A percentile compares a stretch with the other conserved stretches of the same genome.
phyloP scores from a whole-genome alignment of 495 filamentous ascomycete species.

The Tricharina praecox region DNA sequence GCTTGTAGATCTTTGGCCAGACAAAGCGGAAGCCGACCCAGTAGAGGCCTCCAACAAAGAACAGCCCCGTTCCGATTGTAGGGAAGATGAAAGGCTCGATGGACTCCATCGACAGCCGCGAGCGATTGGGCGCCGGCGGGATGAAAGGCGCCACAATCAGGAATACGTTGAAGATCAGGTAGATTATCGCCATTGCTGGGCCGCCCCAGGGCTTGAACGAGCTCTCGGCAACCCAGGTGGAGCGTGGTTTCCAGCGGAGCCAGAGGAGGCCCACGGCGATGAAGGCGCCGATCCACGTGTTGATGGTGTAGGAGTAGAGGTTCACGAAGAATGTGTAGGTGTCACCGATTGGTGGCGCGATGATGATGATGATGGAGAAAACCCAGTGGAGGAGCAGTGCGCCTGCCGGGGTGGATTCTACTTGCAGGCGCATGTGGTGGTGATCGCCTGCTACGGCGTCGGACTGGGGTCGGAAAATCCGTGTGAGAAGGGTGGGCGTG shows the following conservation, averaged over 20 bases:
- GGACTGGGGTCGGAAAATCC: slow-evolving; percentile 10
- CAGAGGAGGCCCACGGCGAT: slow-evolving; percentile 15
- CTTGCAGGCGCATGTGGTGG: not conserved
- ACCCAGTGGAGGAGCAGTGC: slow-evolving; percentile 33
- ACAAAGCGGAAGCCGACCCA: slow-evolving; percentile 16
- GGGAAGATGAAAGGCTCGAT: slow-evolving; percentile 11
- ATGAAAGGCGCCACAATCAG: slow-evolving; percentile 13
- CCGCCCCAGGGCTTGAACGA: slow-evolving; percentile 12
- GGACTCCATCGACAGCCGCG: not conserved
- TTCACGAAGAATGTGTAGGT: slow-evolving; percentile 11
- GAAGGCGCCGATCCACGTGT: slow-evolving; percentile 20
- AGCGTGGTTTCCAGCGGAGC: slow-evolving; percentile 9
- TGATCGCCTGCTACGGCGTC: slow-evolving; percentile 9
- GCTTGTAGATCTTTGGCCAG: slow-evolving; percentile 11
- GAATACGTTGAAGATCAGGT: slow-evolving; percentile 12
- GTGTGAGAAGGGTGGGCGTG: slow-evolving; percentile 27
- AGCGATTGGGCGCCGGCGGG: not conserved
- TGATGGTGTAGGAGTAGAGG: slow-evolving; percentile 18
- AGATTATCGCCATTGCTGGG: slow-evolving; percentile 16
- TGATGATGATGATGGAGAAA: slow-evolving; percentile 29
- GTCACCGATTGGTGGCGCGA: slow-evolving; percentile 10
- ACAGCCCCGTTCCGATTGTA: slow-evolving; percentile 6
- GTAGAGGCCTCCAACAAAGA: slow-evolving; percentile 14
- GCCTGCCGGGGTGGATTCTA: slow-evolving; percentile 31
- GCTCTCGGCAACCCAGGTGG: slow-evolving; percentile 7